phyloP scores from a whole-genome alignment of 1,139 yeast genomes.

The Lodderomyces elongisporus region DNA sequence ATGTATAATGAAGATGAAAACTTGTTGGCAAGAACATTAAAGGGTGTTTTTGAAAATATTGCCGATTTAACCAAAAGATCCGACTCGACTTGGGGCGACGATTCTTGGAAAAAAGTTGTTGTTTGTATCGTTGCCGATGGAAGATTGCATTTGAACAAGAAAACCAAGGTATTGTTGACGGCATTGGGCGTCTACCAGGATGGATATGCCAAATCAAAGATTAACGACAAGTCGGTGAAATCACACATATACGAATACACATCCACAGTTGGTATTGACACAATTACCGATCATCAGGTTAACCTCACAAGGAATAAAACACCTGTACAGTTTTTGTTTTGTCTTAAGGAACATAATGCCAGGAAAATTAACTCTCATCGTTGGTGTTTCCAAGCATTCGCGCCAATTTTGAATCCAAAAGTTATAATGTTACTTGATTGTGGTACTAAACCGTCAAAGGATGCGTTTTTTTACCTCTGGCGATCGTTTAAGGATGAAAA shows the following conservation, averaged over 20 bases:
- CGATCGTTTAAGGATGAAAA: slow-evolving; percentile 64
- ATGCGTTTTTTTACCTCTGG: slow-evolving; percentile 76
- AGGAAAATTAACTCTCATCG: slow-evolving; percentile 78
- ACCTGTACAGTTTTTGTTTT: slow-evolving; percentile 72
- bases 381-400: slow-evolving; percentile 81
- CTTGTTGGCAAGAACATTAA: slow-evolving; percentile 64
- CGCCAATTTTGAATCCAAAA: slow-evolving; percentile 63
- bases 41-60: slow-evolving; percentile 73
- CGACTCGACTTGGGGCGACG: slow-evolving; percentile 71
- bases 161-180: slow-evolving; percentile 60
- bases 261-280: slow-evolving; percentile 68
- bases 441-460: slow-evolving; percentile 71
- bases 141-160: slow-evolving; percentile 59
- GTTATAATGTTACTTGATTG: slow-evolving; percentile 73
- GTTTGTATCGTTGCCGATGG: slow-evolving; percentile 77
- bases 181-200: slow-evolving; percentile 78
- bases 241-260: slow-evolving; percentile 80
- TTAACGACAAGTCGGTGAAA: slow-evolving; percentile 63
- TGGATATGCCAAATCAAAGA: slow-evolving; percentile 74
- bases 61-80: slow-evolving; percentile 52
- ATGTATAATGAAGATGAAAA: slow-evolving; percentile 81
- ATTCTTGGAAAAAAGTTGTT: slow-evolving; percentile 76
- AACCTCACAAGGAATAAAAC: slow-evolving; percentile 55
- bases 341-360: slow-evolving; percentile 70
- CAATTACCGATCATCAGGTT: slow-evolving; percentile 45